Evolutionary conservation across 257 asterid species (phyloP).

Genomic region (Nemophila menziesii): DNA sequence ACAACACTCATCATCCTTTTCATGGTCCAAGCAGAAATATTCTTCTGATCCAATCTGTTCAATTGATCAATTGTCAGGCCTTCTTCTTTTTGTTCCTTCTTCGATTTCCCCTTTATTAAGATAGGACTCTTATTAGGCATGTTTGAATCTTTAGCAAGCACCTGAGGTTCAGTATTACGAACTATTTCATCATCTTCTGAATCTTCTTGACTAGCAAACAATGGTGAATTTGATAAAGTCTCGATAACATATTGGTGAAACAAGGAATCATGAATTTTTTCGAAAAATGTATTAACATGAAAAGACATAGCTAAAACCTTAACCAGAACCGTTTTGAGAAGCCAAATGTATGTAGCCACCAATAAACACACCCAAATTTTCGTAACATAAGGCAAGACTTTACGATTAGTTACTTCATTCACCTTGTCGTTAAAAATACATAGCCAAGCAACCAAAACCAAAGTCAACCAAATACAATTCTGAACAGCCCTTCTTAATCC

Average conservation of each 20-base stretch:
- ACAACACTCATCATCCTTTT: constrained; percentile 68
- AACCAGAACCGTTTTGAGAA: constrained; percentile 65
- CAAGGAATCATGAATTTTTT: constrained; percentile 68
- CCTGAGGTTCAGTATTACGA: constrained; percentile 60
- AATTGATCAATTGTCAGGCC: constrained; percentile 57
- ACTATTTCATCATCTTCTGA: constrained; percentile 64
- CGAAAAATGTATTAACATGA: constrained; percentile 75
- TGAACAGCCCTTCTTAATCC: constrained; percentile 77
- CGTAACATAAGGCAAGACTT: constrained; percentile 47
- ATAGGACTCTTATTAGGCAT: constrained; percentile 24
- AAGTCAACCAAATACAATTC: constrained; percentile 63
- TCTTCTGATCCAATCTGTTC: constrained; percentile 71
- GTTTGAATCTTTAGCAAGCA: constrained; percentile 44
- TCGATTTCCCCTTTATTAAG: constrained; percentile 32
- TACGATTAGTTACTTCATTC: constrained; percentile 25
- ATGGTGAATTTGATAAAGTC: constrained; percentile 61
- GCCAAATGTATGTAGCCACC: constrained; percentile 68
- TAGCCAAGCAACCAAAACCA: constrained; percentile 81
- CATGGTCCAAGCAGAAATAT: constrained; percentile 92
- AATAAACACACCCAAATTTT: constrained; percentile 69
- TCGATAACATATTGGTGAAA: constrained; percentile 68
- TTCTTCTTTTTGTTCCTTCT: constrained; percentile 24
- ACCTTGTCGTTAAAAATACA: constrained; percentile 52
- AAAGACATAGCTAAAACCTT: constrained; percentile 79
- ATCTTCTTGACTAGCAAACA: constrained; percentile 50